Percentiles rank a stretch among this genome's conserved stretches.
These are phyloP conservation scores for Podospora pseudoanserina DNA, from an alignment of 495 filamentous ascomycete species.

Conservation along the genomic window DNA sequence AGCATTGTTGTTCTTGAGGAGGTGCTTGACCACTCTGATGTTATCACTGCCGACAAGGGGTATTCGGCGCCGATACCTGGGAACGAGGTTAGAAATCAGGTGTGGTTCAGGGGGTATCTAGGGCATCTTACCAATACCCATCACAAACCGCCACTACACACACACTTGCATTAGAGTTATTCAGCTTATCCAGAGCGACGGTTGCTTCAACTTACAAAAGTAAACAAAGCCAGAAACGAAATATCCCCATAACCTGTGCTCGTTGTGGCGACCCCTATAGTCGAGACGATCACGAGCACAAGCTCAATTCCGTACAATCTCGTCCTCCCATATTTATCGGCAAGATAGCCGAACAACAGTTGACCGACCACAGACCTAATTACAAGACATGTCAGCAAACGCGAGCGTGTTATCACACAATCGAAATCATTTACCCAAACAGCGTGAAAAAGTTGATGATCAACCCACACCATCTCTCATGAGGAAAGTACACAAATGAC, in stretches of 20 bases:
- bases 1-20: conserved; percentile 77
- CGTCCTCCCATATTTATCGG: conserved; percentile 71
- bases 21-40: conserved; percentile 67
- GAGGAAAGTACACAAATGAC: conserved; percentile 59
- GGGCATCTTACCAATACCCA: conserved; percentile 33
- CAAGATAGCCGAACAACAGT: conserved; percentile 67
- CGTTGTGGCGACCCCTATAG: conserved; percentile 61
- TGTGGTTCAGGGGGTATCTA: background rate
- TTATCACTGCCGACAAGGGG: conserved; percentile 70
- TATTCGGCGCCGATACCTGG: conserved; percentile 72
- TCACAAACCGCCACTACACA: conserved; percentile 36
- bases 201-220: conserved; percentile 24
- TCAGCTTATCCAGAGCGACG: background rate
- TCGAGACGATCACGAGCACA: conserved; percentile 72
- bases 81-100: background rate
- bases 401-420: background rate
- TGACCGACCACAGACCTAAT: conserved; percentile 54
- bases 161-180: background rate
- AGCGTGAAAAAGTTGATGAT: conserved; percentile 61
- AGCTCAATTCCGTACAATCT: conserved; percentile 77
- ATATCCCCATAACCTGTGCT: conserved; percentile 51
- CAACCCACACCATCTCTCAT: conserved; percentile 29
- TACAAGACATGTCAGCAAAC: background rate
- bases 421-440: conserved; percentile 40
- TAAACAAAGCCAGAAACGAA: conserved; percentile 35